Evolutionary conservation across 352 stramenopile species (phyloP).

Genomic region (Globisporangium radiosum): DNA sequence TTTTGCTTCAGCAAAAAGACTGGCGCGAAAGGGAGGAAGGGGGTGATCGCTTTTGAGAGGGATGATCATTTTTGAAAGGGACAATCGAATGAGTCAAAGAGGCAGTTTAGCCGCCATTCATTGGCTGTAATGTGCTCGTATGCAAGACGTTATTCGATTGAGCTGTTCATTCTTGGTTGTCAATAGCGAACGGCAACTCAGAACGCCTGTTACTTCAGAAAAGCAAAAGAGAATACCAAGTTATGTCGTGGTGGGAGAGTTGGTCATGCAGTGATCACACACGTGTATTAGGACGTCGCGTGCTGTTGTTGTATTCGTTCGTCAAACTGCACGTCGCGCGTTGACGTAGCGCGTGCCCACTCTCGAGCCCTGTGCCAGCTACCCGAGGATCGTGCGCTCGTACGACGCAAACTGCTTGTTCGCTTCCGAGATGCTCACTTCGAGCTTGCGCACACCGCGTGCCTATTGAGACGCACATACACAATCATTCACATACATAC

Average conservation of each 20-base stretch:
- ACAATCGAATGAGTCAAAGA: conserved; percentile 20
- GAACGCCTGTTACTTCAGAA: too few species aligned
- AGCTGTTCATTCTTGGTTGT: too few species aligned
- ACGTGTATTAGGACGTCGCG: too few species aligned
- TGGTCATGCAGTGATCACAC: too few species aligned
- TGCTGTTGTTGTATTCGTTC: too few species aligned
- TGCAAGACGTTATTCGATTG: too few species aligned
- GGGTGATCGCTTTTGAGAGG: conserved; percentile 24
- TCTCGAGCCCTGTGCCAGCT: conserved; percentile 1
- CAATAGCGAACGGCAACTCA: too few species aligned
- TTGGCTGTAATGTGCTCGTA: neutral
- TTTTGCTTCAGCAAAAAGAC: neutral
- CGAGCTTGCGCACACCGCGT: conserved; percentile 83
- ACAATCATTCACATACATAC: neutral
- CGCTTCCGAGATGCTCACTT: conserved; percentile 93
- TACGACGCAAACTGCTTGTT: conserved; percentile 86
- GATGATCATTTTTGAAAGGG: conserved; percentile 11
- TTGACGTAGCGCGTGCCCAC: too few species aligned
- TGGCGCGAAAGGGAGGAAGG: neutral
- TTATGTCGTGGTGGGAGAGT: too few species aligned
- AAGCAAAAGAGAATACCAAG: too few species aligned
- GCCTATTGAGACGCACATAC: conserved; percentile 22
- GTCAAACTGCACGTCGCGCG: too few species aligned
- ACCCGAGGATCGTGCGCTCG: conserved; percentile 60
- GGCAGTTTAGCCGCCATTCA: neutral